A percentile compares a stretch with the other conserved stretches of the same genome.
Conservation (phyloP, 805 yeast genomes). For the Kluyveromyces nonfermentans region DNA sequence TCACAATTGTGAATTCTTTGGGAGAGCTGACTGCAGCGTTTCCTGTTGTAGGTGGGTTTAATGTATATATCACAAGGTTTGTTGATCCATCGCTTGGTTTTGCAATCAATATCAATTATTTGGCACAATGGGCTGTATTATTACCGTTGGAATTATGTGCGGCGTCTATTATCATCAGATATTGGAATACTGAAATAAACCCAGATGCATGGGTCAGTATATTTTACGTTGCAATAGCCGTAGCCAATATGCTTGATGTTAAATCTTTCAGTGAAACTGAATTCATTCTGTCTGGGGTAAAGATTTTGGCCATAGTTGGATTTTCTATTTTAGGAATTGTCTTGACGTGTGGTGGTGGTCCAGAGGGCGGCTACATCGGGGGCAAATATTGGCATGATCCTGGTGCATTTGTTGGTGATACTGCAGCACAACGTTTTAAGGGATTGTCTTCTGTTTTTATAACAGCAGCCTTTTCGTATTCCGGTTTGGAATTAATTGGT, state of each 20-base stretch:
- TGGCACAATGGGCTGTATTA: slow-evolving; percentile 46
- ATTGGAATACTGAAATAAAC: slow-evolving; percentile 43
- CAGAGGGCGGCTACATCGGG: slow-evolving; percentile 40
- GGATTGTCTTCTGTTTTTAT: slow-evolving; percentile 68
- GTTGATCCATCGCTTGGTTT: slow-evolving; percentile 50
- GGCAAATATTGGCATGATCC: slow-evolving; percentile 44
- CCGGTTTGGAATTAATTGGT: slow-evolving; percentile 68
- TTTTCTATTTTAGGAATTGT: slow-evolving; percentile 41
- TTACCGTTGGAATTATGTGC: slow-evolving; percentile 55
- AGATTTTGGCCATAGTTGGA: slow-evolving; percentile 40
- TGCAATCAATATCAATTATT: slow-evolving; percentile 44
- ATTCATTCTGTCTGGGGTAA: slow-evolving; percentile 38
- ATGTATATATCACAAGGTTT: slow-evolving; percentile 40
- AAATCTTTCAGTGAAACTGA: slow-evolving; percentile 51
- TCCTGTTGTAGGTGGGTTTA: slow-evolving; percentile 47
- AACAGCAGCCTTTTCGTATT: slow-evolving; percentile 68
- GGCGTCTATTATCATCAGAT: slow-evolving; percentile 45
- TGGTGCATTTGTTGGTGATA: slow-evolving; percentile 47
- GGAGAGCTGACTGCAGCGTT: slow-evolving; percentile 46
- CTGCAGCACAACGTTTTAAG: slow-evolving; percentile 34
- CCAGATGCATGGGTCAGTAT: slow-evolving; percentile 56
- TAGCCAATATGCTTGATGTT: slow-evolving; percentile 44
- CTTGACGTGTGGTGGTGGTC: slow-evolving; percentile 46
- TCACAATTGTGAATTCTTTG: slow-evolving; percentile 45
- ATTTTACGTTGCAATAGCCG: slow-evolving; percentile 38